Percentiles rank a stretch among this genome's conserved stretches.
These are phyloP conservation scores for Talaromyces marneffei DNA, from an alignment of 2,329 filamentous ascomycete genomes.

Conservation along the genomic window DNA sequence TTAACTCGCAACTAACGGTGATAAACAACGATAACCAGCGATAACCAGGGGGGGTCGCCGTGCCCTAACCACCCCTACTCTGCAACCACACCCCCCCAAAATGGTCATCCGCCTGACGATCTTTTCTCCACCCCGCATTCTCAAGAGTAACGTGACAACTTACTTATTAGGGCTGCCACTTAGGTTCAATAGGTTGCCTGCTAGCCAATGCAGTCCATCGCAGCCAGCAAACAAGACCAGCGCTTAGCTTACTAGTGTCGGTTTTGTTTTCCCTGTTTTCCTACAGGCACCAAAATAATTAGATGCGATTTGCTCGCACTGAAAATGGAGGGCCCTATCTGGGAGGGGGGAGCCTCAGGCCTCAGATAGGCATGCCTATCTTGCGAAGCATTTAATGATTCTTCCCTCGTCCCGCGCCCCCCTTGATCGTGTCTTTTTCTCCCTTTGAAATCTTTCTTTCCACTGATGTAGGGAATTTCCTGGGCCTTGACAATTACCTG, in stretches of 20 bases:
- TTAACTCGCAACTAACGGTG: background rate
- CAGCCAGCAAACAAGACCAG: background rate
- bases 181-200: background rate
- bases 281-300: background rate
- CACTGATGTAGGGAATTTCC: background rate
- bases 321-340: background rate
- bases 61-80: too few relatives aligned
- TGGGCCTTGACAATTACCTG: background rate
- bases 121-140: slow-evolving; percentile 6
- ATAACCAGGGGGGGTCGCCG: background rate
- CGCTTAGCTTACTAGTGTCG: background rate
- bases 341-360: background rate
- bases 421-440: background rate
- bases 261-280: background rate
- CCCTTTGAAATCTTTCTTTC: background rate
- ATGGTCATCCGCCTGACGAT: slow-evolving; percentile 6
- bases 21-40: background rate
- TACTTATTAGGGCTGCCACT: background rate
- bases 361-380: background rate
- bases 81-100: background rate
- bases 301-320: background rate
- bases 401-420: too few relatives aligned
- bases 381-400: background rate
- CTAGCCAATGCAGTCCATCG: background rate
- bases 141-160: background rate